Evolutionary conservation across 495 filamentous ascomycete species (phyloP), one percentile per base, ranked within the genome.

Genomic region (Lasiosphaeria hispida): DNA sequence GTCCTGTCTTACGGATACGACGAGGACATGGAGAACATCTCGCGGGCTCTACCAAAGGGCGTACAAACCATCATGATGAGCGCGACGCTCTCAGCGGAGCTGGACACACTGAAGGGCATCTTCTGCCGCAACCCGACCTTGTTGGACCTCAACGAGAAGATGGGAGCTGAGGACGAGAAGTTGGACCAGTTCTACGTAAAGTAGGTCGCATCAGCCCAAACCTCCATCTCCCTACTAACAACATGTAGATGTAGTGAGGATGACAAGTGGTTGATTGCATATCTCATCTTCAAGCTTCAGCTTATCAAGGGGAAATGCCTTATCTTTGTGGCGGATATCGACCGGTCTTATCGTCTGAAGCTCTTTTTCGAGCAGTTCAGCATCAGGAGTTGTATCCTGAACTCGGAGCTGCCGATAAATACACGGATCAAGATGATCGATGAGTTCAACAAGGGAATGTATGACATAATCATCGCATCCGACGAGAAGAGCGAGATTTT

Each of bases 351-450:
- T 73, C 83, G 95, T 33, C 76, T 97, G 34, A 97, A 97, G 74
- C 81, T 99, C 9, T 97, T 94, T 69, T 82, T 99, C 11, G 95
- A 97, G 70, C 95, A 97, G 65, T 97, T 99, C 63, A 91, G 91
- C 19, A 90, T 96, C 67, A 88, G 88, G 70, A 91, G 87, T 69
- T 97, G 93, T 71, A 87, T 99, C 10, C 77, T 99, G 36, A 99
- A 99, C 71, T 94, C 91, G 5, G 92, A 99, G 67, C 74, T 99
- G 14, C 94, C 94, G 4, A 87, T 97, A 60, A 96, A 96, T 61
- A 92, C 89, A 7, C 81, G 94, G 15, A 83, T 97, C 42, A 94
- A 97, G 74, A 89, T 96, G 30, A 92, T 99, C 9, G 87, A 99
- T 64, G 90, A 97, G 69, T 99, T 97, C 75, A 99, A 97, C 75